Percentiles rank a stretch among this genome's conserved stretches.
Conservation (phyloP, 192 early-diverging fungal species). For the Backusella macrospora region DNA sequence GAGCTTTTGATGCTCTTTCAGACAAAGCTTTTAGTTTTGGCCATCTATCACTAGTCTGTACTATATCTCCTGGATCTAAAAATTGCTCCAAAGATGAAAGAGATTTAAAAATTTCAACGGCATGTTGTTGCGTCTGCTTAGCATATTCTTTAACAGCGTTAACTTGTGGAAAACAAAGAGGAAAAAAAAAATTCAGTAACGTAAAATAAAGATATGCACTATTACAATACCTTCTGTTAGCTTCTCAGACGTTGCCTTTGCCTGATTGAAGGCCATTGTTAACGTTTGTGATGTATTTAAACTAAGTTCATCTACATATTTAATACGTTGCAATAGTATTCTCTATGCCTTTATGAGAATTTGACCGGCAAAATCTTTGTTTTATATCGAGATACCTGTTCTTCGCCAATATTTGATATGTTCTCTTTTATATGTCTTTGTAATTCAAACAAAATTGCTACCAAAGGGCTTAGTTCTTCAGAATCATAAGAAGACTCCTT, state of each 20-base stretch:
- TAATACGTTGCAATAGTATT: slow-evolving; percentile 14
- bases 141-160: background rate
- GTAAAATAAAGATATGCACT: background rate
- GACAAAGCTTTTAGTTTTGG: background rate
- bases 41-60: background rate
- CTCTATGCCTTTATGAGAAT: background rate
- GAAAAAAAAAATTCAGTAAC: background rate
- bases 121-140: background rate
- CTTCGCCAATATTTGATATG: background rate
- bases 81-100: slow-evolving; percentile 11
- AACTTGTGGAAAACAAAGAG: background rate
- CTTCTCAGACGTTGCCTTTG: slow-evolving; percentile 6
- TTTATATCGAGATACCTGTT: slow-evolving; percentile 7
- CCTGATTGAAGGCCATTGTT: background rate
- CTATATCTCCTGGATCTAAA: slow-evolving; percentile 10
- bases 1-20: background rate
- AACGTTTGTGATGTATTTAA: background rate
- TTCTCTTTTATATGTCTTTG: slow-evolving; percentile 14
- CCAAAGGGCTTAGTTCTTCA: background rate
- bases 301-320: slow-evolving; percentile 15
- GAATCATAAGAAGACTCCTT: background rate
- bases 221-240: slow-evolving; percentile 2
- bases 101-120: slow-evolving; percentile 7
- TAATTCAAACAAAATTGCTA: background rate
- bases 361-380: background rate